Evolutionary conservation across 257 asterid genomes (phyloP), one percentile per base, ranked within the genome.

Genomic region (Henckelia pumila): DNA sequence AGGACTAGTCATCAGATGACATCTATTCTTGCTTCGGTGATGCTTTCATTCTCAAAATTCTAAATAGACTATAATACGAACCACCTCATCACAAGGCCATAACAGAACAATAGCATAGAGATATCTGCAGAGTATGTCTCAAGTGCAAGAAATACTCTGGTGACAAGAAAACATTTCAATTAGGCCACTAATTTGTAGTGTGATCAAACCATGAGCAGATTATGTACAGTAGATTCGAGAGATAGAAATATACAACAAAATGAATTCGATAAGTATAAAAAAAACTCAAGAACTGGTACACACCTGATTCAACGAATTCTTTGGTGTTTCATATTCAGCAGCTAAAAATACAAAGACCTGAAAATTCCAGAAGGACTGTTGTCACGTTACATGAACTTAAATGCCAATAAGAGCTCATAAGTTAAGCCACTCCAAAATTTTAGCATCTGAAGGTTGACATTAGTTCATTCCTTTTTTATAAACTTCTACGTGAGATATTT

Each of bases 341-440:
- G 99, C 89, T 79, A 94, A 75, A 77, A 94, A 94, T 67, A 91
- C 99, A 71, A 94, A 94, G 66, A 94, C 96, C 99, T 94, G 86
- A 68, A 81, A 76, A 73, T 21, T 57, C 50, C 35, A 30, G 6
- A 23, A 56, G 61, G 8, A 14, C 10, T 20, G 17, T 26, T 49
- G 50, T 69, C 66, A 65, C 67, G 23, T 62, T 25, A 53, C 24
- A 62, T 25, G 49, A n/a, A 24, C 23, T 73, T 68, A 35, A 22
- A 62, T 33, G n/a, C 26, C 71, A 76, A 56, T 1, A 49, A 56
- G 56, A 16, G 6, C 62, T 3, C 25, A 58, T 33, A 68, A 67
- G 5, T 60, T 67, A 73, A 70, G 56, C 65, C 19, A 35, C 23
- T 61, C 4, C 24, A 50, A 29, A 66, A 23, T 30, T 28, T 20